A percentile compares a stretch with the other conserved stretches of the same genome.
Conservation (phyloP, 305 asterid genomes). For the Fraxinus sp. region DNA sequence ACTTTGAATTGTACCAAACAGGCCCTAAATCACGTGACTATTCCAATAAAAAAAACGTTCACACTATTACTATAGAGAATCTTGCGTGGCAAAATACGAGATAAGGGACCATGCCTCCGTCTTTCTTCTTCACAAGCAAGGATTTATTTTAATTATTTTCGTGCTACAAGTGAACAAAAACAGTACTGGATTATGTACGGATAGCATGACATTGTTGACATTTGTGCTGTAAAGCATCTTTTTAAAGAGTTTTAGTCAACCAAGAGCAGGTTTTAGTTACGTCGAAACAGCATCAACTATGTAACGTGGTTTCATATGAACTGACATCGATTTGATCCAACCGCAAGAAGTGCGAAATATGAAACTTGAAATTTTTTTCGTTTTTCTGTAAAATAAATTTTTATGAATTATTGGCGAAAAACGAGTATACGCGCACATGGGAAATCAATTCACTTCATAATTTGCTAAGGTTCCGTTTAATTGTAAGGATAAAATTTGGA, state of each 20-base stretch:
- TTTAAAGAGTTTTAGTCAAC: neutral
- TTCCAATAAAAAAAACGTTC: neutral
- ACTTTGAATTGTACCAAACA: too few relatives aligned
- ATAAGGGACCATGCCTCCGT: neutral
- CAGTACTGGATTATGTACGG: constrained; percentile 19
- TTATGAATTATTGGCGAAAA: too few relatives aligned
- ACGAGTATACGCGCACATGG: too few relatives aligned
- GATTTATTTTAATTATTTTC: neutral
- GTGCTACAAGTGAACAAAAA: constrained; percentile 1
- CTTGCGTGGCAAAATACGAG: neutral
- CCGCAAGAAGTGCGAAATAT: neutral
- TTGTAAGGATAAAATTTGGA: too few relatives aligned
- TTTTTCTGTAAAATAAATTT: too few relatives aligned
- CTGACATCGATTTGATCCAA: constrained; percentile 5
- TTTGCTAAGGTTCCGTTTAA: too few relatives aligned
- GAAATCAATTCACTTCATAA: too few relatives aligned
- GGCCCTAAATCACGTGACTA: neutral
- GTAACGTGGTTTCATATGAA: neutral
- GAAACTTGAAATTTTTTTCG: neutral
- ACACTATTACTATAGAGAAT: neutral
- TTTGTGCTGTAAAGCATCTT: neutral
- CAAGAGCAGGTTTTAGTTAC: neutral
- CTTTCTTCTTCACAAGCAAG: neutral
- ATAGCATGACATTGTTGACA: constrained; percentile 43
- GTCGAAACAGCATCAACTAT: neutral